These are phyloP conservation scores for Eucalyptus shirleyi DNA, from an alignment of 345 rosid species.

Conservation along the genomic window DNA sequence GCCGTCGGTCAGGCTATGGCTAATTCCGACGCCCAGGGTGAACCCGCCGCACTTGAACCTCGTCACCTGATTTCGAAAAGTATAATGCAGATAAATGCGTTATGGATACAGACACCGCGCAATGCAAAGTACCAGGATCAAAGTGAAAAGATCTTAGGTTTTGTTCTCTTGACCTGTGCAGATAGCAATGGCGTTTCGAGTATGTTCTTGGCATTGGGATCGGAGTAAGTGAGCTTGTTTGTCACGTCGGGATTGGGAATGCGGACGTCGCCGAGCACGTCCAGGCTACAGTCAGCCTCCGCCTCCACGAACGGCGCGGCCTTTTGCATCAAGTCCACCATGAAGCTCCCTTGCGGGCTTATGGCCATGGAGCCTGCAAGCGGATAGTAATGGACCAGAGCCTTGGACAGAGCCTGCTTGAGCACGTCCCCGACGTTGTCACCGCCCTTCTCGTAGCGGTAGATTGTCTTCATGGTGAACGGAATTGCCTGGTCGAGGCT, in stretches of 20 bases:
- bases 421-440: neutral
- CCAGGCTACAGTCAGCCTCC: neutral
- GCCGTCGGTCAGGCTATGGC: conserved; percentile 15
- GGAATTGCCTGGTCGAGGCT: neutral
- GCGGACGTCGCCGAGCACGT: conserved; percentile 1
- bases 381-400: neutral
- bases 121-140: neutral
- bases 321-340: neutral
- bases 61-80: conserved; percentile 5
- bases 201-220: neutral
- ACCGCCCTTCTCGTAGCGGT: neutral
- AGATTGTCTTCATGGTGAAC: neutral
- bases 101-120: neutral
- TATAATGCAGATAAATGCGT: neutral
- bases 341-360: neutral
- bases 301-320: conserved; percentile 12
- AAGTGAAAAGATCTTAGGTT: neutral
- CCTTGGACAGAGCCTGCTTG: neutral
- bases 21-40: conserved; percentile 8
- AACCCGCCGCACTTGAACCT: conserved; percentile 24
- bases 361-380: neutral
- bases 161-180: neutral
- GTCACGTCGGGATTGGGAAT: neutral
- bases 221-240: neutral
- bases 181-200: neutral